A percentile compares a stretch with the other conserved stretches of the same genome.
Evolutionary conservation across 495 filamentous ascomycete species (phyloP).

Genomic region (Talaromyces adpressus): DNA sequence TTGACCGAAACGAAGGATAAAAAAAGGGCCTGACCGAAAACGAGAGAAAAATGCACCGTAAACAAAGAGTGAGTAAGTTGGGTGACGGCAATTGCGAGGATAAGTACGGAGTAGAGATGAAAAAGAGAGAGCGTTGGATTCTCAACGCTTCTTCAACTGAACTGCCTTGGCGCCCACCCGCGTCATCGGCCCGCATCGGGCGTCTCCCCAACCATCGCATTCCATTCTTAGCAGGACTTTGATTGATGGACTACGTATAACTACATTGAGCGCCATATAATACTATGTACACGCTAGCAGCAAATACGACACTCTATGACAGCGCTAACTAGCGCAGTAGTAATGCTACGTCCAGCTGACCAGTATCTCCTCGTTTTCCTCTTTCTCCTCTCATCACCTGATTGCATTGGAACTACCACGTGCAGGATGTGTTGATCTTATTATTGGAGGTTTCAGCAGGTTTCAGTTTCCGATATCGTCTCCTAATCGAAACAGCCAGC

Average conservation of each 20-base stretch:
- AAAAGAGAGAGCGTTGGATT: conserved; percentile 8
- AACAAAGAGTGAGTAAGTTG: neutral
- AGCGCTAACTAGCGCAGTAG: neutral
- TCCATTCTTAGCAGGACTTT: neutral
- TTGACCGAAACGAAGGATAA: neutral
- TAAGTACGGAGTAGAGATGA: neutral
- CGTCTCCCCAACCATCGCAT: neutral
- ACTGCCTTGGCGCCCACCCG: neutral
- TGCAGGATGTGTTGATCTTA: neutral
- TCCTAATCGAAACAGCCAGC: neutral
- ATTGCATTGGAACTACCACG: neutral
- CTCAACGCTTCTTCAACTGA: conserved; percentile 9
- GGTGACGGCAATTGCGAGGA: neutral
- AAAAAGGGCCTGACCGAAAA: neutral
- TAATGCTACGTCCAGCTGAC: neutral
- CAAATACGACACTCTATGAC: neutral
- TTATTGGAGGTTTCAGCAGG: neutral
- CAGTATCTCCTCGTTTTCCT: neutral
- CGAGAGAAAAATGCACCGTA: neutral
- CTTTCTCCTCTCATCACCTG: neutral
- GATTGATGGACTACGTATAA: neutral
- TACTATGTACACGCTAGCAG: neutral
- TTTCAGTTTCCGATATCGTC: neutral
- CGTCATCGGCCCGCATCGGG: conserved; percentile 9
- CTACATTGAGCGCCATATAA: neutral